Evolutionary conservation across 2,329 filamentous ascomycete genomes (phyloP), one percentile per base, ranked within the genome.

Genomic region (Helotiales sp.): DNA sequence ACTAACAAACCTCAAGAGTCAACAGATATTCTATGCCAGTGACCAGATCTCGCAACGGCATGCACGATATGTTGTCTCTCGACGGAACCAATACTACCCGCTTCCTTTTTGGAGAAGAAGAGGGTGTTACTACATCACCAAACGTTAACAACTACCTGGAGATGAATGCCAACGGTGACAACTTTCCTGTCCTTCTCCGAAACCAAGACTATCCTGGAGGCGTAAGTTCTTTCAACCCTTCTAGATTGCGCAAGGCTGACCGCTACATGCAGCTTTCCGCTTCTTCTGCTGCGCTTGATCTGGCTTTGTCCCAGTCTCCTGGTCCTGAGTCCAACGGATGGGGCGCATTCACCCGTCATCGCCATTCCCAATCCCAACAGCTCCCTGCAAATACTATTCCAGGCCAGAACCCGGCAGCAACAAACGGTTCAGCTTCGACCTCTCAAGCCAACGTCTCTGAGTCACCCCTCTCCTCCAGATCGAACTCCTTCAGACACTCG

Each of bases 21-120:
- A 96, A 96, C 72, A 89, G 93, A 63, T 96, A 96, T 74, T 97
- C 93, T 4, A 93, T 97, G 89, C 93, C 93, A 30, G 89, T 93
- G 52, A 91, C 89, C 48, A 82, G 83, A 59, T 84, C 86, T 64
- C 84, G 88, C 64, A 85, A 81, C 64, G 83, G 87, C 62, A 76
- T 86, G 67, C 86, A 88, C 69, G 86, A 87, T 64, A 81, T 86
- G 66, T 73, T 76, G 58, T 83, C 83, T 36, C 78, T 96, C 57
- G 92, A 95, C 61, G 88, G 90, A 65, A 91, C 91, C 69, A 93
- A 95, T 75, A 92, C 90, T 12, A 84, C 91, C 25, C 87, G 89
- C 55, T 96, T 96, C 69, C 79, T 96, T 34, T 96, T 97, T 71
- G 88, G 89, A 59, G 89, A 91, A 67, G 91, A 92, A 59, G 87